Conservation (phyloP, 768 basidiomycete genomes). For the Mycena galericulata region DNA sequence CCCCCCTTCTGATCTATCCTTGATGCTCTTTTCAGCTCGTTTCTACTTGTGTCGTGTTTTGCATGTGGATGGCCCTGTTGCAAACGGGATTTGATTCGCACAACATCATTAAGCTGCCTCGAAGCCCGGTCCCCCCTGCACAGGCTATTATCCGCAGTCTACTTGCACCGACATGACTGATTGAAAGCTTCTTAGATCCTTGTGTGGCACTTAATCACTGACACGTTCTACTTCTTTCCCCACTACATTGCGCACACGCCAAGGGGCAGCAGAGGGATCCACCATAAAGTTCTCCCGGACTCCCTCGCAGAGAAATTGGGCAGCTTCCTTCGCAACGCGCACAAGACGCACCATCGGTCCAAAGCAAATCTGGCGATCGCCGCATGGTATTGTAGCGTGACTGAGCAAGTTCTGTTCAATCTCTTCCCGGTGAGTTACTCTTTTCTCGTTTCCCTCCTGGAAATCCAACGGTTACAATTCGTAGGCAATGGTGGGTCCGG, state of each 20-base stretch:
- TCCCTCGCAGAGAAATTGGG: conserved; percentile 9
- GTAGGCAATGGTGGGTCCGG: conserved; percentile 11
- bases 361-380: conserved; percentile 26
- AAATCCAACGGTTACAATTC: not conserved
- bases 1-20: no score
- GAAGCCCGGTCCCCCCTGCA: conserved; percentile 16
- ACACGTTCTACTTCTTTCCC: conserved; percentile 24
- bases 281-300: conserved; percentile 21
- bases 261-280: conserved; percentile 13
- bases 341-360: conserved; percentile 19
- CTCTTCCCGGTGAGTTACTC: conserved; percentile 13
- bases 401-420: conserved; percentile 22
- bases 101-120: conserved; percentile 7
- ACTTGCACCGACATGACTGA: not conserved
- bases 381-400: conserved; percentile 24
- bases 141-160: conserved; percentile 5
- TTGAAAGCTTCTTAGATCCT: conserved; percentile 1
- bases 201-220: conserved; percentile 15
- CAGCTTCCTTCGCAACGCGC: conserved; percentile 18
- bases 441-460: not conserved
- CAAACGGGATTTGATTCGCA: conserved; percentile 25
- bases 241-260: conserved; percentile 23
- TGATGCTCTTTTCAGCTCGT: no score
- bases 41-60: conserved; percentile 6
- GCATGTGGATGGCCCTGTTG: conserved; percentile 20